Percentiles rank a stretch among this genome's conserved stretches.
These are phyloP conservation scores for Petunia secreta DNA, from an alignment of 257 asterid species.

Conservation along the genomic window DNA sequence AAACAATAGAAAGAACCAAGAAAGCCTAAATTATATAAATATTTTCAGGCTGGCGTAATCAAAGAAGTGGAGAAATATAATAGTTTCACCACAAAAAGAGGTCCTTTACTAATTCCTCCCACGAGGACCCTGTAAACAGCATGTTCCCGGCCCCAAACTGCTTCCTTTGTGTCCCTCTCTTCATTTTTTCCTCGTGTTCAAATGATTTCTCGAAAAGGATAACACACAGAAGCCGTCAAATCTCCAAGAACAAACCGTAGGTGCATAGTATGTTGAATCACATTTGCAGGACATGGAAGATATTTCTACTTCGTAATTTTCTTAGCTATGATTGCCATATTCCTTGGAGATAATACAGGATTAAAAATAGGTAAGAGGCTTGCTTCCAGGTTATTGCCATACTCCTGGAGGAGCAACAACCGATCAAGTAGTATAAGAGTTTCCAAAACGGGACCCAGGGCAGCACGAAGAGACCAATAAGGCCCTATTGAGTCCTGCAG, in stretches of 20 bases:
- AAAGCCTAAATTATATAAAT: conserved; percentile 2
- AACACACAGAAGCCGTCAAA: not conserved
- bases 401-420: conserved; percentile 84
- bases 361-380: conserved; percentile 71
- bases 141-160: not conserved
- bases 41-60: not conserved
- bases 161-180: not conserved
- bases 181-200: conserved; percentile 1
- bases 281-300: not conserved
- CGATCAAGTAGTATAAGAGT: conserved; percentile 85
- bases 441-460: conserved; percentile 84
- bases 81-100: not conserved
- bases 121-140: conserved; percentile 7
- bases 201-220: not conserved
- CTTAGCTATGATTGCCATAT: conserved; percentile 75
- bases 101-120: not conserved
- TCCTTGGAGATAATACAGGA: conserved; percentile 85
- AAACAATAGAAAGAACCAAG: not conserved
- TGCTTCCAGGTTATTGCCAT: conserved; percentile 45
- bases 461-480: conserved; percentile 93
- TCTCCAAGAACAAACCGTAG: not conserved
- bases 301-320: conserved; percentile 43
- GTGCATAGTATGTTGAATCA: conserved; percentile 24
- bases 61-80: not conserved
- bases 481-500: conserved; percentile 87